Conservation (phyloP, 768 basidiomycete species). For the Boletus rubropictus region DNA sequence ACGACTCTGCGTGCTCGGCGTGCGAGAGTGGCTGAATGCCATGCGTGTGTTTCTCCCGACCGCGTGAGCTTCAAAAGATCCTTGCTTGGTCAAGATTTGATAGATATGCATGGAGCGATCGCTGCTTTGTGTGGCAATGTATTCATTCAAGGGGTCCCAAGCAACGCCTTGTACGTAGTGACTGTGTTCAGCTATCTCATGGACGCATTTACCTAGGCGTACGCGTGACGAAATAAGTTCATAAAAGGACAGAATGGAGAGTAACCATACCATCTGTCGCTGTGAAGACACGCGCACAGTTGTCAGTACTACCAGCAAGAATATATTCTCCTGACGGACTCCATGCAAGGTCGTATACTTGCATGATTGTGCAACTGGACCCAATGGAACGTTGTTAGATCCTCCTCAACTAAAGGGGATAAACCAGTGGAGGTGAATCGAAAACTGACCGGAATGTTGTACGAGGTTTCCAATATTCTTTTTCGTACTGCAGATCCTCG, state of each 20-base stretch:
- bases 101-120: constrained; percentile 97
- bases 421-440: background rate
- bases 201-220: constrained; percentile 69
- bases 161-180: constrained; percentile 99
- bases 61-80: constrained; percentile 84
- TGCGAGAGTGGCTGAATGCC: constrained; percentile 59
- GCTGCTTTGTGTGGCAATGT: constrained; percentile 94
- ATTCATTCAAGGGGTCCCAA: constrained; percentile 97
- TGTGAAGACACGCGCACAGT: constrained; percentile 81
- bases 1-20: constrained; percentile 58
- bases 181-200: constrained; percentile 87
- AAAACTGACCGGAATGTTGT: constrained; percentile 71
- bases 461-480: constrained; percentile 91
- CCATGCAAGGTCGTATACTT: constrained; percentile 98
- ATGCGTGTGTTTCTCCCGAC: constrained; percentile 84
- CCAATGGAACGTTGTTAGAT: constrained; percentile 2
- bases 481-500: constrained; percentile 83
- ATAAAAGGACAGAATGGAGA: background rate
- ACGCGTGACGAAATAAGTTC: background rate
- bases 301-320: constrained; percentile 95
- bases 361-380: constrained; percentile 84
- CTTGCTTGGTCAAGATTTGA: constrained; percentile 70
- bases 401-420: background rate
- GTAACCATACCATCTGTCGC: constrained; percentile 56
- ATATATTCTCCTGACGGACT: constrained; percentile 92